These are phyloP conservation scores for Fraxinus velutina DNA, from an alignment of 305 asterid species.

Conservation along the genomic window DNA sequence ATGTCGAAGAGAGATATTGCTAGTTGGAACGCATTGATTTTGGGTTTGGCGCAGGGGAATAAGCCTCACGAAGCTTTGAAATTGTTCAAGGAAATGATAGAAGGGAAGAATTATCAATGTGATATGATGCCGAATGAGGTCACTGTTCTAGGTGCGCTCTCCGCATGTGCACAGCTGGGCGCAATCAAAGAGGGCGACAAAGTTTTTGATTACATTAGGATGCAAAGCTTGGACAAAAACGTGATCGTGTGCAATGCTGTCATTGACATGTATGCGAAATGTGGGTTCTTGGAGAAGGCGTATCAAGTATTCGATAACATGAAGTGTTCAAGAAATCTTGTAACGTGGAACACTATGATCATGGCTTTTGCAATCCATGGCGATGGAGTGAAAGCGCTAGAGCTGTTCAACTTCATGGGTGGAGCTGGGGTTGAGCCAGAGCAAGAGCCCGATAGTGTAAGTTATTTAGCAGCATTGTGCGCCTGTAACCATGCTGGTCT, in stretches of 20 bases:
- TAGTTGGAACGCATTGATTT: constrained; percentile 76
- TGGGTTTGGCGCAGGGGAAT: constrained; percentile 88
- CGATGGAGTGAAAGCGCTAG: constrained; percentile 62
- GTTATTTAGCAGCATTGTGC: constrained; percentile 67
- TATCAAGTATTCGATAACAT: constrained; percentile 45
- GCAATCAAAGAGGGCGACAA: constrained; percentile 55
- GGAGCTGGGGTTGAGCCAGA: constrained; percentile 29
- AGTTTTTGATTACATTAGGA: constrained; percentile 43
- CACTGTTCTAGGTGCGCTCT: constrained; percentile 78
- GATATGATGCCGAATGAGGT: constrained; percentile 64
- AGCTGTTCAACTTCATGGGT: constrained; percentile 44
- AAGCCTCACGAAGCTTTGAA: constrained; percentile 61
- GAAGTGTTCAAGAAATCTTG: constrained; percentile 45
- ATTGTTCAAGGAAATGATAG: constrained; percentile 55
- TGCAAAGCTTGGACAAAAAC: constrained; percentile 43
- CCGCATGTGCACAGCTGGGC: constrained; percentile 88
- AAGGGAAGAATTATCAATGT: constrained; percentile 13
- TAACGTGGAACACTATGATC: constrained; percentile 94
- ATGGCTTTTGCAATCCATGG: constrained; percentile 91
- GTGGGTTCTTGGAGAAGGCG: constrained; percentile 73
- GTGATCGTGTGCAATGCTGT: constrained; percentile 76
- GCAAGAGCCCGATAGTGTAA: constrained; percentile 57
- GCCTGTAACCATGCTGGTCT: constrained; percentile 91
- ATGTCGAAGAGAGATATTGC: constrained; percentile 71
- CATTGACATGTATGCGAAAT: constrained; percentile 80